Evolutionary conservation across 441 rosid species (phyloP), one percentile per base, ranked within the genome.

Genomic region (Brassica balearica): DNA sequence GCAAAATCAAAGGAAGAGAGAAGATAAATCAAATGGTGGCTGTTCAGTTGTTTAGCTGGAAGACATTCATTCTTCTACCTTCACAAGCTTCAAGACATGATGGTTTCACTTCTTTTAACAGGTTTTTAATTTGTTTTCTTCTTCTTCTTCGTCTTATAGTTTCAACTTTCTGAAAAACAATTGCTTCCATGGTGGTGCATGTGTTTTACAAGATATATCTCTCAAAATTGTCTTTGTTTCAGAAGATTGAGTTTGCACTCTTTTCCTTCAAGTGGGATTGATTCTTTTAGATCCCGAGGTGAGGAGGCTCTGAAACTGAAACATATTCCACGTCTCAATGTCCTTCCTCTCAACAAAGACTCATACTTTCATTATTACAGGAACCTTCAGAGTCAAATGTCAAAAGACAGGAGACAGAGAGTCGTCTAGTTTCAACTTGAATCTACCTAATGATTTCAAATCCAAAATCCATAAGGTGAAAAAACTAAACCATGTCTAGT

Each of bases 351-450:
- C 59, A 53, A 53, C 22, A 53, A 14, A 6, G 22, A 15, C 22
- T 53, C 22, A 46, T 11, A 43, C 14, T 46, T 46, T 46, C 59
- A 53, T 14, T 53, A 53, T 53, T 53, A 86, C 82, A 88, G 94
- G 80, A 69, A 80, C 83, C 67, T 61, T 76, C 77, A 83, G 76
- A 75, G 85, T 74, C 77, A 73, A 61, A 74, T 77, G 76, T 75
- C 82, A 65, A 65, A 83, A 65, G 80, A 74, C 64, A 48, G 38
- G 56, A 73, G 74, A 81, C 77, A 79, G 78, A 60, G 60, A 56
- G 69, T 74, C 80, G 6, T 72, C 59, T 20, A 23, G 6, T 71
- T 34, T 29, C 20, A 62, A 23, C 38, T 43, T 63, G 29, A 51
- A 53, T 72, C 12, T 2, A 19, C 11, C 63, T 68, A 73, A 85